A percentile compares a stretch with the other conserved stretches of the same genome.
These are phyloP conservation scores for Alloteropsis angusta DNA, from an alignment of 202 grass and related monocot genomes.

Conservation along the genomic window DNA sequence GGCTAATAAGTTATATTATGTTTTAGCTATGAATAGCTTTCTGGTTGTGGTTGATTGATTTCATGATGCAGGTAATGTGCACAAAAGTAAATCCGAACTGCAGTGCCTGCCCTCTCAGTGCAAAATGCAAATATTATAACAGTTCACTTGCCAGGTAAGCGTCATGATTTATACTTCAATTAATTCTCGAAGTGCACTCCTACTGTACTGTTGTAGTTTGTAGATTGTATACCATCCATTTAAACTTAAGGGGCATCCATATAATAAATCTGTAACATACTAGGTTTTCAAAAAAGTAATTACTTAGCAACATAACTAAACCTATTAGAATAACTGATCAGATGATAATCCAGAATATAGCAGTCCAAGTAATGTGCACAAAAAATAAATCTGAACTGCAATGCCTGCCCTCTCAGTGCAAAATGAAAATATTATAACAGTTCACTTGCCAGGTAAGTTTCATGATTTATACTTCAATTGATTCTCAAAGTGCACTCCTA, in stretches of 20 bases:
- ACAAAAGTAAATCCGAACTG: constrained; percentile 60
- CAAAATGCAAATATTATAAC: constrained; percentile 40
- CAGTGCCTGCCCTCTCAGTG: constrained; percentile 48
- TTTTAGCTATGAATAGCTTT: constrained; percentile 11
- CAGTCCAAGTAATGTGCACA: constrained; percentile 57
- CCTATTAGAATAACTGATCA: background rate
- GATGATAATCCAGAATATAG: too few species aligned
- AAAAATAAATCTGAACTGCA: constrained; percentile 55
- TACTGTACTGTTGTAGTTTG: constrained; percentile 4
- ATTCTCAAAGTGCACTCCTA: background rate
- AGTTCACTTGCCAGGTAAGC: constrained; percentile 47
- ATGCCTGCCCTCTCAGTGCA: constrained; percentile 46
- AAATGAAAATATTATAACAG: constrained; percentile 47
- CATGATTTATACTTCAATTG: constrained; percentile 12
- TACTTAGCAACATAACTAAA: background rate
- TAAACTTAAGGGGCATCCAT: constrained; percentile 3
- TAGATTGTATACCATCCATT: constrained; percentile 7
- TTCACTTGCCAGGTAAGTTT: constrained; percentile 41
- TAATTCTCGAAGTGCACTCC: background rate
- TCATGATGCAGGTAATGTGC: constrained; percentile 43
- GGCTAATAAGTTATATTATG: background rate
- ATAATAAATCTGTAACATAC: constrained; percentile 6
- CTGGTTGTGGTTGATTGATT: constrained; percentile 13
- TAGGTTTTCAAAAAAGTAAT: constrained; percentile 1
- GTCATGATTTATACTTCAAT: constrained; percentile 13